phyloP scores from a whole-genome alignment of 345 rosid genomes.

The Lepidium didymum region DNA sequence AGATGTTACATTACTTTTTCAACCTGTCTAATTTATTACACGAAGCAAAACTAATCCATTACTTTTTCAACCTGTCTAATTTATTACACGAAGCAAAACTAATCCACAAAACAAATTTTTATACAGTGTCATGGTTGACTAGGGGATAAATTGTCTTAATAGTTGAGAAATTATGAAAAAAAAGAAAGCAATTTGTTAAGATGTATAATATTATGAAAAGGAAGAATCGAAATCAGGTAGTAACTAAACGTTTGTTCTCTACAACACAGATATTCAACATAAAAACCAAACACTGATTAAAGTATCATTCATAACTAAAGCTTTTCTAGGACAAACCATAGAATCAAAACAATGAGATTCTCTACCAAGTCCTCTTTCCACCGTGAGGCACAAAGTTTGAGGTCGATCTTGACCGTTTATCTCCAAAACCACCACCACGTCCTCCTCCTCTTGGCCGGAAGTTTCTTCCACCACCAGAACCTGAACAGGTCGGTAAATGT shows the following conservation, averaged over 20 bases:
- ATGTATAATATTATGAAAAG: not conserved
- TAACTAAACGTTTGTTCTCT: constrained; percentile 9
- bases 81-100: not conserved
- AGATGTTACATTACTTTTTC: not conserved
- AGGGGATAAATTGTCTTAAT: not conserved
- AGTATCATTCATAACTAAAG: not conserved
- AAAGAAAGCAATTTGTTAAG: not conserved
- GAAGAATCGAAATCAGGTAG: not conserved
- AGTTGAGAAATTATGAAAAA: not conserved
- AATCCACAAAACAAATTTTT: not conserved
- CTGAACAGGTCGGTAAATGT: constrained; percentile 16
- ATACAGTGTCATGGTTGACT: not conserved
- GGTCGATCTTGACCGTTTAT: constrained; percentile 56
- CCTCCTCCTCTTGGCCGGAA: constrained; percentile 83
- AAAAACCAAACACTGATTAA: constrained; percentile 5
- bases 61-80: not conserved
- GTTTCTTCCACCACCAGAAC: constrained; percentile 51
- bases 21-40: not conserved
- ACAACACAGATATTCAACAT: constrained; percentile 3
- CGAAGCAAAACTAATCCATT: not conserved
- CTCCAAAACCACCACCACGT: constrained; percentile 66
- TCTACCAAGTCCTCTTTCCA: constrained; percentile 55
- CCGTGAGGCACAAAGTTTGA: constrained; percentile 73
- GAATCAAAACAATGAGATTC: not conserved
- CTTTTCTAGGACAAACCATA: not conserved